Evolutionary conservation across 2,329 filamentous ascomycete genomes (phyloP), one percentile per base, ranked within the genome.

Genomic region (Scytalidium sp.): DNA sequence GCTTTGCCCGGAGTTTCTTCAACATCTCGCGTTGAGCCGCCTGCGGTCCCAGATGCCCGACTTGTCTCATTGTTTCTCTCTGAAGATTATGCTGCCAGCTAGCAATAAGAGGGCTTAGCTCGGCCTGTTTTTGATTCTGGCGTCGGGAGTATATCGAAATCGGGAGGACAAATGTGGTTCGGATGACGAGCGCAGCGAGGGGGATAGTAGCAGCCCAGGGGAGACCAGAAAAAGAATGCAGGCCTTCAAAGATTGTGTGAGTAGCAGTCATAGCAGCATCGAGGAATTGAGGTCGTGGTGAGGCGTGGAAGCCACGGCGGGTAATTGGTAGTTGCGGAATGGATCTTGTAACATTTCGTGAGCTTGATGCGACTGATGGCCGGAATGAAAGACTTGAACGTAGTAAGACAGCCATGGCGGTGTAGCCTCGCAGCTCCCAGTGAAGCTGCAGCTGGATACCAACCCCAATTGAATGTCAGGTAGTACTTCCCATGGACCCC

Each of bases 131-230:
- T 59, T 60, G 66, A 53, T 57, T 66, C 51, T 63, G 62, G 47
- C 62, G 56, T 57, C 74, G 65, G 50, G 68, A 52, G 55, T 70
- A 75, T 40, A 75, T 61, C 39, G 75, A 63, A 10, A 79, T 50
- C 3, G 78, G 76, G 9, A 77, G 64, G 40, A 75, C 70, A 45
- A 81, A 61, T 6, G 68, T 49, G 17, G 64, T 68, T 43, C 80
- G 76, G 2, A 81, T 67, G 15, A 75, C 45, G 39, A 83, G 59
- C 3, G 80, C 80, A 3, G 77, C 71, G 47, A 81, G 63, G 3
- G 80, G 80, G 40, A 84, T 73, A 19, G 76, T 74, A 11, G 70
- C 67, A 7, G 66, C 75, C 80, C 80, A 84, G 48, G 79, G 70
- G 2, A 83, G 66, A 41, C 70, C 67, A 15, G 69, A 72, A 39